Conservation (phyloP, 345 rosid genomes). For the thale cress (Arabidopsis thaliana) region TAIR10.1 NC_003075.7:12860501-12861000, state of each 20-base stretch:
- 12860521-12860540: background rate
- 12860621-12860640: background rate
- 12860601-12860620: background rate
- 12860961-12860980: slow-evolving; percentile 66
- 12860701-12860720: background rate
- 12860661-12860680: background rate
- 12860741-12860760: background rate
- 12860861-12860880: slow-evolving; percentile 62
- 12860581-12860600: background rate
- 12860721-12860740: background rate
- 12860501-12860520: background rate
- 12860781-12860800: background rate
- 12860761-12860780: background rate
- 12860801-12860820: slow-evolving; percentile 54
- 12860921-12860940: slow-evolving; percentile 71
- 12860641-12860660: slow-evolving; percentile 1
- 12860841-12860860: slow-evolving; percentile 82
- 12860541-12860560: background rate
- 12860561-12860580: background rate
- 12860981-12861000: slow-evolving; percentile 82
- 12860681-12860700: background rate
- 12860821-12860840: slow-evolving; percentile 82
- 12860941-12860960: slow-evolving; percentile 68
- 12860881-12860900: slow-evolving; percentile 75
- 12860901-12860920: slow-evolving; percentile 64